Conservation (phyloP, 2,329 filamentous ascomycete genomes). For the Epichloe hybrida region DNA sequence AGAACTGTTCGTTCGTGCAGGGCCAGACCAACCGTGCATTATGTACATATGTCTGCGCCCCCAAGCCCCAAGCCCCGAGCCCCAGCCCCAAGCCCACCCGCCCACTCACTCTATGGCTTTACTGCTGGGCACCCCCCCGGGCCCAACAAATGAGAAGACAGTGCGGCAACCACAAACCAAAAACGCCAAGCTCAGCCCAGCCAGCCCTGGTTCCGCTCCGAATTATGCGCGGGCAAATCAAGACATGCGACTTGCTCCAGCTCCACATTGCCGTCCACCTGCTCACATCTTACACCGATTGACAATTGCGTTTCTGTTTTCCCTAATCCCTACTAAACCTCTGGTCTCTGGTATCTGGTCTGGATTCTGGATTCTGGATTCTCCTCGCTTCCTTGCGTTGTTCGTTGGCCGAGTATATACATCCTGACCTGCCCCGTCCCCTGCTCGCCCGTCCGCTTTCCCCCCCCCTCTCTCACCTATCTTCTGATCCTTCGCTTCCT, state of each 20-base stretch:
- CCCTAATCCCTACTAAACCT: not conserved
- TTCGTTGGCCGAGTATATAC: not conserved
- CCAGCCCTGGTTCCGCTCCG: not conserved
- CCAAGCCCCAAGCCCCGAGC: not conserved
- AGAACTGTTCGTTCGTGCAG: no score
- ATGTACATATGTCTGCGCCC: no score
- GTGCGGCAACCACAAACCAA: not conserved
- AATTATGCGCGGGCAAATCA: not conserved
- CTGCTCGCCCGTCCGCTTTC: not conserved
- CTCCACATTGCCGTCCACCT: conserved; percentile 1
- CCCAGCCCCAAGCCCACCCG: not conserved
- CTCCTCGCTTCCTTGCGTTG: not conserved
- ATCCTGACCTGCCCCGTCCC: not conserved
- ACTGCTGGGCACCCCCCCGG: not conserved
- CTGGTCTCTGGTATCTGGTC: not conserved
- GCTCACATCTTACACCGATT: not conserved
- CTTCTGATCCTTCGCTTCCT: not conserved
- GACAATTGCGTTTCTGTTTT: not conserved
- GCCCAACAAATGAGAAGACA: not conserved
- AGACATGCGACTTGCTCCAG: not conserved
- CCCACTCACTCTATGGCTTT: not conserved
- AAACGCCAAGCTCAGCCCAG: no score
- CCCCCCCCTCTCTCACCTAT: not conserved
- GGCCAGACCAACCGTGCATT: no score
- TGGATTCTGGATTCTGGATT: not conserved